Evolutionary conservation across 2,329 filamentous ascomycete genomes (phyloP), one percentile per base, ranked within the genome.

Genomic region (Aspergillus cejpii): DNA sequence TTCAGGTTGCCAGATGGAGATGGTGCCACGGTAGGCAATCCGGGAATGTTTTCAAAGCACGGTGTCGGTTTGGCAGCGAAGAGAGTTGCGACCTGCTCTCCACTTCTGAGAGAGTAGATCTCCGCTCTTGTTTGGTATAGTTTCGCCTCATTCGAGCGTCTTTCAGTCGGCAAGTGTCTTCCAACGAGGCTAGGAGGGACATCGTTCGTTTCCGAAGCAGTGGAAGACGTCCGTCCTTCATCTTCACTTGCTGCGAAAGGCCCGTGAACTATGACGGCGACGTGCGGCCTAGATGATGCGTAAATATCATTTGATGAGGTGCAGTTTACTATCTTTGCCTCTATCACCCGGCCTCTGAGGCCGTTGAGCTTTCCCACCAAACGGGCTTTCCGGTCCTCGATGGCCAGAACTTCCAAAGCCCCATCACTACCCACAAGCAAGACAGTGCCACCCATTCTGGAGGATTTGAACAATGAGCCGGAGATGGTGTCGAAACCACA

Each of bases 101-200:
- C 83, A n/a, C 83, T 86, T 55, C 79, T 81, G 48, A 97, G 71
- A 1, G 90, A 96, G 65, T 91, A 94, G 0, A 97, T 73, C 55
- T 96, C 88, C 5, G 95, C 87, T 0, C 84, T 84, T 0, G 90
- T 96, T 65, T 94, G 89, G 59, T 91, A 94, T 37, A 57, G 59
- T 14, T 50, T 51, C 1, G 52, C 41, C 7, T 67, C 64, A 5
- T 64, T 60, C 40, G 48, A 36, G 7, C 58, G 58, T 37, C 44
- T 53, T 37, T 59, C 57, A 37, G 48, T 45, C 21, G 44, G 47
- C 29, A 50, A 48, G 49, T 53, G 49, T 51, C 57, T 47, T 31
- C 55, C 59, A 33, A 50, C 45, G 14, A 56, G 55, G 27, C 59
- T 58, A 21, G 60, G 55, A 15, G 61, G 53, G 17, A 58, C 50